Conservation (phyloP, 2,329 filamentous ascomycete species). For the Cladosporium oxysporum region DNA sequence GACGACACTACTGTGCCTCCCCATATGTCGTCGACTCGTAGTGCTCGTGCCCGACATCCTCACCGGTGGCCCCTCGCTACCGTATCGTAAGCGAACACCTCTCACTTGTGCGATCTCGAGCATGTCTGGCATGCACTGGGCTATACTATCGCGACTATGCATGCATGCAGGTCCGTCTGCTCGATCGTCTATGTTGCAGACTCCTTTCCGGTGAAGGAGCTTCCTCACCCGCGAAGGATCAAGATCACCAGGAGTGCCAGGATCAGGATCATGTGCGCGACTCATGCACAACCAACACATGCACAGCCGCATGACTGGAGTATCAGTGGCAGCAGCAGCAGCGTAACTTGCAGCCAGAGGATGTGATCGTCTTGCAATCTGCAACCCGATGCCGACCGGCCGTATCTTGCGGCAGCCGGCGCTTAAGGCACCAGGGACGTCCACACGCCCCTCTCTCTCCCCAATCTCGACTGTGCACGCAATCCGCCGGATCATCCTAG, state of each 20-base stretch:
- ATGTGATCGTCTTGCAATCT: constrained; percentile 2
- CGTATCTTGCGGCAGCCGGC: constrained; percentile 2
- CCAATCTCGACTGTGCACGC: background rate
- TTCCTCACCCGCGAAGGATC: constrained; percentile 1
- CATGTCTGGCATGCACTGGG: background rate
- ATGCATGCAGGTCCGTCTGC: background rate
- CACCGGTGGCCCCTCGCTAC: background rate
- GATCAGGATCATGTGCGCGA: constrained; percentile 3
- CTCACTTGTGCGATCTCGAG: background rate
- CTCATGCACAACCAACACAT: constrained; percentile 9
- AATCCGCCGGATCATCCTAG: constrained; percentile 2
- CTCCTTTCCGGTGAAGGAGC: background rate
- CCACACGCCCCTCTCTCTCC: background rate
- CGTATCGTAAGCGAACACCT: background rate
- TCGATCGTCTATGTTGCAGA: background rate
- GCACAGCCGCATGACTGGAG: constrained; percentile 7
- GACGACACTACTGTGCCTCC: background rate
- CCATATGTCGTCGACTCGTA: background rate
- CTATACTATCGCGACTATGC: background rate
- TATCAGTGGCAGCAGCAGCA: background rate
- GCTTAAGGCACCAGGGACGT: background rate
- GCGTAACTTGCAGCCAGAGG: background rate
- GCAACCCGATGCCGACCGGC: background rate
- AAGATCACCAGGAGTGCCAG: constrained; percentile 3
- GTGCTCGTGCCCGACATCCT: constrained; percentile 5